These are phyloP conservation scores for Marasmius sp. DNA, from an alignment of 1,284 basidiomycete genomes.

Conservation along the genomic window DNA sequence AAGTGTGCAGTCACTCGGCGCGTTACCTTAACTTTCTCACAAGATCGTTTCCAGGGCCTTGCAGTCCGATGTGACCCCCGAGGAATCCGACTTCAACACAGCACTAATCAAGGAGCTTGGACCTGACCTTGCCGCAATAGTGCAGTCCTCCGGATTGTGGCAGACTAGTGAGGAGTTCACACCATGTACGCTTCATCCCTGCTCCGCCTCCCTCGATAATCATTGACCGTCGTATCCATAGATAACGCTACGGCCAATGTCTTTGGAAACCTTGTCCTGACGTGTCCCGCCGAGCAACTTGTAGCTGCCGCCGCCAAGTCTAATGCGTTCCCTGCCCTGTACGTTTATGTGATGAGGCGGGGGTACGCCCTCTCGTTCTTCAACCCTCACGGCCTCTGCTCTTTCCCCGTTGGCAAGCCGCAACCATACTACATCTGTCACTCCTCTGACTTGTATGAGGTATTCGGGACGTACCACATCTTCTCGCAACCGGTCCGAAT, in stretches of 20 bases:
- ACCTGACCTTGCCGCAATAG: constrained; percentile 1
- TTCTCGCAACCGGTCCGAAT: constrained; percentile 8
- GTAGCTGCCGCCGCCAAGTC: constrained; percentile 13
- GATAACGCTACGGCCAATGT: constrained; percentile 17
- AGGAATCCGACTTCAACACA: constrained; percentile 15
- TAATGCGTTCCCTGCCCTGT: constrained; percentile 14
- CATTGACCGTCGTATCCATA: neutral
- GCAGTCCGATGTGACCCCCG: constrained; percentile 12
- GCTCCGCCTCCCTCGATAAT: neutral
- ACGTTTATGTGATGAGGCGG: constrained; percentile 16
- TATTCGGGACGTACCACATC: constrained; percentile 15
- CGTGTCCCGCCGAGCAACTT: constrained; percentile 15
- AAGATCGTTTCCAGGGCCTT: constrained; percentile 10
- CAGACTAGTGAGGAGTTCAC: constrained; percentile 11
- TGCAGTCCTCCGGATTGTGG: constrained; percentile 18
- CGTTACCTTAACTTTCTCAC: too few species aligned
- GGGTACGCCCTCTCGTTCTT: constrained; percentile 15
- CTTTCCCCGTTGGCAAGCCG: constrained; percentile 13
- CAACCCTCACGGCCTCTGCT: constrained; percentile 14
- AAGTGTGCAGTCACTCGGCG: neutral
- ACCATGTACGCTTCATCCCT: constrained; percentile 10
- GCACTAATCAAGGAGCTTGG: constrained; percentile 8
- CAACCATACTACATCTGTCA: constrained; percentile 26
- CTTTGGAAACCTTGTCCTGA: constrained; percentile 5
- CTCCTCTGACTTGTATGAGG: constrained; percentile 32